A percentile compares a stretch with the other conserved stretches of the same genome.
Evolutionary conservation across 179 eudicot genomes (phyloP).

Genomic region (Pouteria campechiana): DNA sequence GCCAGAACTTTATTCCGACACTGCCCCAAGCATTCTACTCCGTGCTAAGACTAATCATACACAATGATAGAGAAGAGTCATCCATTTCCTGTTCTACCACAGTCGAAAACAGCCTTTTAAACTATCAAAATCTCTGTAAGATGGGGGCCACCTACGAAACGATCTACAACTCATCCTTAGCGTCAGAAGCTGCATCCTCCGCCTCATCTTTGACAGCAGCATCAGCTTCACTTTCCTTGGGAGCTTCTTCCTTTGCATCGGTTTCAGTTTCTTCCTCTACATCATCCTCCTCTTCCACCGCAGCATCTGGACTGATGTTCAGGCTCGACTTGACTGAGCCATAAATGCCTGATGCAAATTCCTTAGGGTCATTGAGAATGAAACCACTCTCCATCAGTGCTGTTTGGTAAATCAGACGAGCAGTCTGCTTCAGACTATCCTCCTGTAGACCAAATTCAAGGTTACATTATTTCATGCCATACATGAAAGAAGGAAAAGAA

Average conservation of each 20-base stretch:
- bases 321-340: slow-evolving; percentile 66
- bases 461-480: neutral
- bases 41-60: too few species aligned
- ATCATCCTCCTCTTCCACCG: slow-evolving; percentile 86
- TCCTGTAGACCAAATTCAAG: slow-evolving; percentile 32
- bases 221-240: too few species aligned
- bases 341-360: slow-evolving; percentile 72
- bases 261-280: slow-evolving; percentile 52
- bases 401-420: slow-evolving; percentile 63
- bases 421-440: slow-evolving; percentile 65
- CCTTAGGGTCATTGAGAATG: slow-evolving; percentile 43
- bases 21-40: too few species aligned
- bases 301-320: slow-evolving; percentile 56
- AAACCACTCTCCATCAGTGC: slow-evolving; percentile 54
- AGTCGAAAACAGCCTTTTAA: too few species aligned
- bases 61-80: too few species aligned
- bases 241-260: slow-evolving; percentile 10
- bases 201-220: slow-evolving; percentile 9
- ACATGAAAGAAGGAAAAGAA: too few species aligned
- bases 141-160: too few species aligned
- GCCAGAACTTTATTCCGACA: too few species aligned
- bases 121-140: too few species aligned
- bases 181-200: slow-evolving; percentile 11
- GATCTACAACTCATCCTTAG: slow-evolving; percentile 70
- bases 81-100: too few species aligned